phyloP scores from a whole-genome alignment of 768 basidiomycete species.

The Multifurca ochricompacta region DNA sequence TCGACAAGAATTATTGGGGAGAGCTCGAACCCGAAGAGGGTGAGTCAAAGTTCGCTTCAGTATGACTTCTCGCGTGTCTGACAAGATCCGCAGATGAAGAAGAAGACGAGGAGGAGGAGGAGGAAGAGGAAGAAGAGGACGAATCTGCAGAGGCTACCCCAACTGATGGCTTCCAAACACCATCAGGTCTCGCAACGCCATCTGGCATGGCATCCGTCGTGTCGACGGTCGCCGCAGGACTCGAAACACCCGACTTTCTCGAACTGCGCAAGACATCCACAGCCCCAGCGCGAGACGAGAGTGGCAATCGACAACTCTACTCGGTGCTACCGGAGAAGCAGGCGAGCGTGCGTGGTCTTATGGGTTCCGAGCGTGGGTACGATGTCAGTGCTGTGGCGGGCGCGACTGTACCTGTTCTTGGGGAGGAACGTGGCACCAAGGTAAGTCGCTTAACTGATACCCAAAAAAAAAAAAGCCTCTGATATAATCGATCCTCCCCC shows the following conservation, averaged over 20 bases:
- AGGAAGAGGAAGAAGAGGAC: slow-evolving; percentile 56
- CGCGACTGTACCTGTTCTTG: slow-evolving; percentile 72
- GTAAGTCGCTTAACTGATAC: too few relatives aligned
- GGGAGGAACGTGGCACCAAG: slow-evolving; percentile 89
- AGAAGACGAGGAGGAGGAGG: slow-evolving; percentile 57
- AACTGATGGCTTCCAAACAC: slow-evolving; percentile 80
- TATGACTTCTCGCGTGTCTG: background rate
- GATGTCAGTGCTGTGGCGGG: slow-evolving; percentile 67
- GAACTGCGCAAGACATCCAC: slow-evolving; percentile 81
- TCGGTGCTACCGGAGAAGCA: slow-evolving; percentile 94
- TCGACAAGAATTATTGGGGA: slow-evolving; percentile 90
- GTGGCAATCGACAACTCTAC: slow-evolving; percentile 75
- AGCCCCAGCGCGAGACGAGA: slow-evolving; percentile 43
- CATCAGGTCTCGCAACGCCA: slow-evolving; percentile 93
- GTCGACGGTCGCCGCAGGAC: slow-evolving; percentile 92
- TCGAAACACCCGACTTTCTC: slow-evolving; percentile 97
- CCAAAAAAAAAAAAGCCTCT: too few relatives aligned
- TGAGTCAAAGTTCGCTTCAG: slow-evolving; percentile 28
- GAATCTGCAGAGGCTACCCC: slow-evolving; percentile 42
- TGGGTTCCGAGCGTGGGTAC: slow-evolving; percentile 96
- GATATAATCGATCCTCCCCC: too few relatives aligned
- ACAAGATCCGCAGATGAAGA: slow-evolving; percentile 46
- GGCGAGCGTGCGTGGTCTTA: slow-evolving; percentile 77
- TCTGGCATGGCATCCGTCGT: slow-evolving; percentile 92
- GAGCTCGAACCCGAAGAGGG: slow-evolving; percentile 96